These are phyloP conservation scores for Lactarius akahatsu DNA, from an alignment of 768 basidiomycete species.

Conservation along the genomic window DNA sequence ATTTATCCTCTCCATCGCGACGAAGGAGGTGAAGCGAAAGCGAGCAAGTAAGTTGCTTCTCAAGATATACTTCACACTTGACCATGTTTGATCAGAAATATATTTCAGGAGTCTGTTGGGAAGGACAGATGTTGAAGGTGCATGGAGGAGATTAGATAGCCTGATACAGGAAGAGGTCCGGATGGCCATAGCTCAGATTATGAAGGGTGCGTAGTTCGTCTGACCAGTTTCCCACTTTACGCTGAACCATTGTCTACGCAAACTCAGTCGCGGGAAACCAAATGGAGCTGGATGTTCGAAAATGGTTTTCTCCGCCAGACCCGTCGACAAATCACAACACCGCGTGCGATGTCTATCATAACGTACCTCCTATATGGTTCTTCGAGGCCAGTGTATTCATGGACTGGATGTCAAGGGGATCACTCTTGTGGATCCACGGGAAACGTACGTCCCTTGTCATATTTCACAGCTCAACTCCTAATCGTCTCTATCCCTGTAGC, in stretches of 20 bases:
- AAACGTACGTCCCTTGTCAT: too few relatives aligned
- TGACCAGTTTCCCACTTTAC: not conserved
- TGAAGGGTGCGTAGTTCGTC: not conserved
- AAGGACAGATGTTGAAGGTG: constrained; percentile 3
- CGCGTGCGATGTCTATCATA: too few relatives aligned
- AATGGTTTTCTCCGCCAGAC: too few relatives aligned
- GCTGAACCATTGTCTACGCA: not conserved
- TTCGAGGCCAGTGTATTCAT: too few relatives aligned
- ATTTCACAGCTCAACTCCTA: too few relatives aligned
- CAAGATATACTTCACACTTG: not conserved
- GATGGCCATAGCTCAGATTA: not conserved
- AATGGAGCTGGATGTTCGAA: too few relatives aligned
- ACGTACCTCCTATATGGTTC: too few relatives aligned
- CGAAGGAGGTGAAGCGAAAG: not conserved
- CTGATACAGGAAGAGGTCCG: not conserved
- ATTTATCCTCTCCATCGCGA: constrained; percentile 9
- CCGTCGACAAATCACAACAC: too few relatives aligned
- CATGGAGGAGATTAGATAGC: not conserved
- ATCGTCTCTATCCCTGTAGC: too few relatives aligned
- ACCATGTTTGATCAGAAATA: not conserved
- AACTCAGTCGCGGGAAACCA: too few relatives aligned
- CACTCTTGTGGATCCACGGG: too few relatives aligned
- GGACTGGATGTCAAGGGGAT: too few relatives aligned
- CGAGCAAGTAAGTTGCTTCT: constrained; percentile 13
- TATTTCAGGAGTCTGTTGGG: constrained; percentile 4